Conservation (phyloP, 176 grass and related monocot species). For the Eremochloa ophiuroides region DNA sequence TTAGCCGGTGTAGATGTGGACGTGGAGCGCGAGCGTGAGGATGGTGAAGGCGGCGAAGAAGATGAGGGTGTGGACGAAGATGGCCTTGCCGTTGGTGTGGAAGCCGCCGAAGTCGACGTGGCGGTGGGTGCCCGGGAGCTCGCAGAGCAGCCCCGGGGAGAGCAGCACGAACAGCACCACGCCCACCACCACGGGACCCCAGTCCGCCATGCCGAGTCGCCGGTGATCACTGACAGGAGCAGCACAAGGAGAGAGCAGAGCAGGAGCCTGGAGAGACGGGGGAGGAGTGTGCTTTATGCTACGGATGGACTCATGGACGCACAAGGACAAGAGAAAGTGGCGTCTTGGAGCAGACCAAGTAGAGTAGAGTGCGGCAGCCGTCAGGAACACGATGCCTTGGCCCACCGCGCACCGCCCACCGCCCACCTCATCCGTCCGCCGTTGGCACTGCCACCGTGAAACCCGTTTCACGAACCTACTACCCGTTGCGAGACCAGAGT, state of each 20-base stretch:
- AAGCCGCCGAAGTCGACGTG: constrained; percentile 65
- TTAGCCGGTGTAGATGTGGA: constrained; percentile 69
- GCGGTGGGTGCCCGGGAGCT: constrained; percentile 60
- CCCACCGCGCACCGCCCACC: neutral
- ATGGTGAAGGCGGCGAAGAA: constrained; percentile 74
- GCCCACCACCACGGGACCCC: constrained; percentile 68
- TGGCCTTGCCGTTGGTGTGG: constrained; percentile 73
- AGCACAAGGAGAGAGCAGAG: neutral
- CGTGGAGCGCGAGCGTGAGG: constrained; percentile 59
- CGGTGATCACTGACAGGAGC: neutral
- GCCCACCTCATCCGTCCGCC: neutral
- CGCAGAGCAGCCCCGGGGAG: constrained; percentile 54
- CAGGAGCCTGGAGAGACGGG: neutral
- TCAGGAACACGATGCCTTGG: neutral
- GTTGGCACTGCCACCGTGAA: neutral
- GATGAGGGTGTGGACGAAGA: constrained; percentile 78
- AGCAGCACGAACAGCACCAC: constrained; percentile 77
- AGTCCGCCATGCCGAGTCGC: constrained; percentile 36
- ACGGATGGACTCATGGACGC: too few relatives aligned
- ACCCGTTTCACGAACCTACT: neutral
- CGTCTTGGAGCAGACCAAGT: too few relatives aligned
- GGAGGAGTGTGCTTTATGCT: neutral
- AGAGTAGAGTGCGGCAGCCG: neutral
- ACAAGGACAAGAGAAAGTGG: neutral
- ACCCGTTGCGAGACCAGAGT: neutral